Percentiles rank a stretch among this genome's conserved stretches.
phyloP scores from a whole-genome alignment of 192 early-diverging fungal genomes.

The Martensiomyces pterosporus region DNA sequence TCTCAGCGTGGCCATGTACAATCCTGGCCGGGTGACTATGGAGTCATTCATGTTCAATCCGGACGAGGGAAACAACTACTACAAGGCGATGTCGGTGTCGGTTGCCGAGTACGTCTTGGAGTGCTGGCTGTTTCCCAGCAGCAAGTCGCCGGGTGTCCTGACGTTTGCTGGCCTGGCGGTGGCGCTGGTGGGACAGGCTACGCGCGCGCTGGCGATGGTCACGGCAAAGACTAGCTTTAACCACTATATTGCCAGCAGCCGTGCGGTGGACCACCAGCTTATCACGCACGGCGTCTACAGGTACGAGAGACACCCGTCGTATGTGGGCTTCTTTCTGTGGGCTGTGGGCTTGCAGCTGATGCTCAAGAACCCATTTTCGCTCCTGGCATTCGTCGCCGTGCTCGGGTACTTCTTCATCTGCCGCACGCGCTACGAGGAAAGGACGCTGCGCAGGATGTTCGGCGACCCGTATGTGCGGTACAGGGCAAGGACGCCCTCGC shows the following conservation, averaged over 20 bases:
- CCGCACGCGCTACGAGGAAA: slow-evolving; percentile 79
- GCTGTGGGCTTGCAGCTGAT: slow-evolving; percentile 72
- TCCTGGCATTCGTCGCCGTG: slow-evolving; percentile 59
- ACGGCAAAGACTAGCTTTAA: slow-evolving; percentile 86
- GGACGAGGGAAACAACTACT: slow-evolving; percentile 26
- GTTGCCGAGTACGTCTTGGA: slow-evolving; percentile 54
- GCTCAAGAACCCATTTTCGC: slow-evolving; percentile 74
- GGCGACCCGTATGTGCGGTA: slow-evolving; percentile 73
- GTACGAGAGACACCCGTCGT: slow-evolving; percentile 90
- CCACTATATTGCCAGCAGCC: slow-evolving; percentile 72
- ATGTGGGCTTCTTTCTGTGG: slow-evolving; percentile 95
- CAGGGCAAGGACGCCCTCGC: slow-evolving; percentile 56
- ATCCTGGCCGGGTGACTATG: slow-evolving; percentile 61
- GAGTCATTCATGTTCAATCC: slow-evolving; percentile 51
- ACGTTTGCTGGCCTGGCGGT: slow-evolving; percentile 55
- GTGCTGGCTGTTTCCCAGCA: slow-evolving; percentile 54
- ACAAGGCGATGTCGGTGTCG: slow-evolving; percentile 13
- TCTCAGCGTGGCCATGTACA: slow-evolving; percentile 76
- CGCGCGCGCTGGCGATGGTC: slow-evolving; percentile 83
- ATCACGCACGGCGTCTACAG: slow-evolving; percentile 86
- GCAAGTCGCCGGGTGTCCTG: slow-evolving; percentile 6
- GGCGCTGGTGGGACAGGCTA: slow-evolving; percentile 66
- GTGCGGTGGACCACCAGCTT: slow-evolving; percentile 67
- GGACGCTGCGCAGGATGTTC: slow-evolving; percentile 72
- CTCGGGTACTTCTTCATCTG: slow-evolving; percentile 72